Evolutionary conservation across 2,329 filamentous ascomycete genomes (phyloP).

Genomic region (Colletotrichum gigasporum): DNA sequence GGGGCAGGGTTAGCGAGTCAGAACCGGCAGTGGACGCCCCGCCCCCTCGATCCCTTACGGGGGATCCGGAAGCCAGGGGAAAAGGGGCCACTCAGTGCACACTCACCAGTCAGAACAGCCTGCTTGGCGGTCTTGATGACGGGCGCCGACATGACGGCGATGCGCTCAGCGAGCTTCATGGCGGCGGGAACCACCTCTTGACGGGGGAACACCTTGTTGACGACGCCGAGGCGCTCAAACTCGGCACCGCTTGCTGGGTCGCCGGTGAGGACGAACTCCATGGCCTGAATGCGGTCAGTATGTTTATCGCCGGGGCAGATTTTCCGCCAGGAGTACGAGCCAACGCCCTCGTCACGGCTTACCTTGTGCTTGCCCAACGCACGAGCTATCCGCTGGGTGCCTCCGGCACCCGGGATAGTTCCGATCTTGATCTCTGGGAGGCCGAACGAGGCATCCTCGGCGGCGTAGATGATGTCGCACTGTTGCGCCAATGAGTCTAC

Average conservation of each 20-base stretch:
- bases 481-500: conserved; percentile 29
- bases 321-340: conserved; percentile 36
- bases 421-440: conserved; percentile 51
- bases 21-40: background rate
- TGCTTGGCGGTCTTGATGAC: conserved; percentile 53
- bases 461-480: conserved; percentile 51
- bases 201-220: conserved; percentile 46
- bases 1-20: conserved; percentile 34
- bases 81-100: background rate
- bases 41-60: background rate
- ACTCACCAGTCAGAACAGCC: conserved; percentile 51
- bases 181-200: conserved; percentile 49
- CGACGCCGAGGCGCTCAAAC: conserved; percentile 49
- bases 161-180: conserved; percentile 46
- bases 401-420: conserved; percentile 51
- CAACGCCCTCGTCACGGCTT: conserved; percentile 28
- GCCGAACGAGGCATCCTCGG: conserved; percentile 46
- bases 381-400: conserved; percentile 50
- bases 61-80: background rate
- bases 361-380: conserved; percentile 53
- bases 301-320: conserved; percentile 32
- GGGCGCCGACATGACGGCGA: conserved; percentile 50
- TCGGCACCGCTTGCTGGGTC: conserved; percentile 46
- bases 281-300: conserved; percentile 43
- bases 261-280: conserved; percentile 56